These are phyloP conservation scores for Aspergillus felis DNA, from an alignment of 2,329 filamentous ascomycete species.

Conservation along the genomic window DNA sequence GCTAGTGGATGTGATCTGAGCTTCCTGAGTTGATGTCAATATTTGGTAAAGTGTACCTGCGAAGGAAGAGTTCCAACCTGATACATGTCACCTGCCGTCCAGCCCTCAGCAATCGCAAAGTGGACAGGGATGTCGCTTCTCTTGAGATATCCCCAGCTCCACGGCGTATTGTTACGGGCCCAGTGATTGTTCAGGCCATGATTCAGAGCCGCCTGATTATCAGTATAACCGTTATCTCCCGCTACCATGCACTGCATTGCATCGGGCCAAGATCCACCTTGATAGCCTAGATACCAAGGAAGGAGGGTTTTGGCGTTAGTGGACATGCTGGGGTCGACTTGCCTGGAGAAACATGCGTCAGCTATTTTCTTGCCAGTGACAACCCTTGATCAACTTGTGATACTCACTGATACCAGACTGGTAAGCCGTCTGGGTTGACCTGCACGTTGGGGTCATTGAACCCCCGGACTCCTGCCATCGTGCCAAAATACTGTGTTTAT, in stretches of 20 bases:
- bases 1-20: constrained; percentile 50
- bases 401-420: constrained; percentile 50
- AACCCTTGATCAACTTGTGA: not conserved
- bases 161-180: constrained; percentile 53
- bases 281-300: constrained; percentile 55
- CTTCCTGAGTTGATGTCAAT: constrained; percentile 33
- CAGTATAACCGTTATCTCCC: constrained; percentile 50
- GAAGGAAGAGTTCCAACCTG: constrained; percentile 27
- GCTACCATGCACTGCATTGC: constrained; percentile 54
- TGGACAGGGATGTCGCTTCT: constrained; percentile 53
- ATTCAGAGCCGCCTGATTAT: constrained; percentile 52
- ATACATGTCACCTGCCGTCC: constrained; percentile 56
- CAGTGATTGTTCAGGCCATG: constrained; percentile 51
- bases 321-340: constrained; percentile 38
- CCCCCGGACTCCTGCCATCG: constrained; percentile 53
- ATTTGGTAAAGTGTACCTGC: not conserved
- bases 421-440: constrained; percentile 42
- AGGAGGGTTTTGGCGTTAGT: constrained; percentile 44
- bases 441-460: constrained; percentile 56
- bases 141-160: constrained; percentile 51
- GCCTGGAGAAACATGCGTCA: constrained; percentile 16
- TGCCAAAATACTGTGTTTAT: constrained; percentile 48
- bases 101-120: constrained; percentile 53
- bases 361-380: not conserved
- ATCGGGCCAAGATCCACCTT: constrained; percentile 47